Evolutionary conservation across 441 rosid species (phyloP), one percentile per base, ranked within the genome.

Genomic region (Aquilaria agallochum): DNA sequence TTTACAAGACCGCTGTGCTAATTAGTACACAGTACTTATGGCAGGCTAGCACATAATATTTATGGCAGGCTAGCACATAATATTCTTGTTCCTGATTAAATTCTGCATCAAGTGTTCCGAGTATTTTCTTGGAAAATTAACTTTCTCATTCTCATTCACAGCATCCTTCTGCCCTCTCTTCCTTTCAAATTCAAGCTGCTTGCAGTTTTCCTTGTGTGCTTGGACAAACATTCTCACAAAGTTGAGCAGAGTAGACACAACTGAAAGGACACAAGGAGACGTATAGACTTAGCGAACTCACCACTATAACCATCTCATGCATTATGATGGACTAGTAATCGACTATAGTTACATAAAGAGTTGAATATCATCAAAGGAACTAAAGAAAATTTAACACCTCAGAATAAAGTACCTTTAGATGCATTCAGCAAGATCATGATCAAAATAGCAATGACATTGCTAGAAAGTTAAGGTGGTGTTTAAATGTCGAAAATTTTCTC

Each of bases 141-240:
- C 66, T 76, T 74, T 80, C 69, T 70, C 50, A 52, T 68, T 83
- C 64, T 81, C 81, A 3, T 65, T 81, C 59, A 80, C 88, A 0
- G 74, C 80, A 53, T 76, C 82, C 67, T 72, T 86, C 55, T 60
- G 76, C 45, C 74, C 85, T 76, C 75, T 88, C 72, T 82, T 84
- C 90, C 71, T 91, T 65, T 85, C 95, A 32, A 77, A 59, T 74
- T 85, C 96, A 9, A 75, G 65, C 74, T 83, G 92, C 80, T 75
- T 87, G 82, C 83, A 72, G 76, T 91, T 91, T 68, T 87, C 97
- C 32, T 78, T 76, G 13, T 85, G 95, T 42, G 97, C 88, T 59
- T 76, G 85, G 56, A 67, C 75, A 66, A 89, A 87, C 83, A 87
- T 87, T 78, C 71, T 81, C 56, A 78, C 85, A 67, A 91, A 91